Percentiles rank a stretch among this genome's conserved stretches.
Conservation (phyloP, 225 moss, liverwort and hornwort species). For the Bryoerythrophyllum caledonicum region DNA sequence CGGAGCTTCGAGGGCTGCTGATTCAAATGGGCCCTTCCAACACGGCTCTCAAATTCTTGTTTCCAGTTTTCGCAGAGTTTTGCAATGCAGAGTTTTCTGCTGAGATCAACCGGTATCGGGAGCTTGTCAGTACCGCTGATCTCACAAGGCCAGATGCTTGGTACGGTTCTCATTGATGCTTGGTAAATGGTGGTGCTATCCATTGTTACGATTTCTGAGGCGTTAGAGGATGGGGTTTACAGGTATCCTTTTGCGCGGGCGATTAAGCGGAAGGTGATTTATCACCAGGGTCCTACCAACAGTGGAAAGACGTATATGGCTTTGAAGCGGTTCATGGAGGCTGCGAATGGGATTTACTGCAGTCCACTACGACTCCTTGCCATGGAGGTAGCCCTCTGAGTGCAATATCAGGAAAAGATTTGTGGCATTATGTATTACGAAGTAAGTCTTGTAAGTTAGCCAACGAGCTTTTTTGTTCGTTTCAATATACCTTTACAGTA, state of each 20-base stretch:
- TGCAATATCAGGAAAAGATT: conserved; percentile 14
- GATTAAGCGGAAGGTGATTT: conserved; percentile 82
- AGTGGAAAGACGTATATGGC: conserved; percentile 99
- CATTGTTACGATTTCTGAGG: conserved; percentile 11
- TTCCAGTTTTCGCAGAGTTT: conserved; percentile 92
- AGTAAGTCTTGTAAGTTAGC: conserved; percentile 21
- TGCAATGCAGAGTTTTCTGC: conserved; percentile 80
- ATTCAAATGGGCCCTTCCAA: conserved; percentile 62
- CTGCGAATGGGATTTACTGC: conserved; percentile 89
- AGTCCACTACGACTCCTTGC: conserved; percentile 96
- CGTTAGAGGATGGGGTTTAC: conserved; percentile 20
- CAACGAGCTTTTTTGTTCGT: not conserved
- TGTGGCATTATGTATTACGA: conserved; percentile 13
- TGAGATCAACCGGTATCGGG: conserved; percentile 87
- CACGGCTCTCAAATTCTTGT: conserved; percentile 60
- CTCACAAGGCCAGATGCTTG: conserved; percentile 98
- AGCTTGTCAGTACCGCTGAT: conserved; percentile 94
- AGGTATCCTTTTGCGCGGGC: conserved; percentile 99
- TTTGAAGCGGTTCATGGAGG: conserved; percentile 84
- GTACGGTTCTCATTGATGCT: conserved; percentile 38
- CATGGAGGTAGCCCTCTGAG: conserved; percentile 78
- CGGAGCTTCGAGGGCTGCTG: conserved; percentile 61
- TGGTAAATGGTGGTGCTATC: not conserved
- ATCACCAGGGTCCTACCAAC: conserved; percentile 97
- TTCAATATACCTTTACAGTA: not conserved